Percentiles rank a stretch among this genome's conserved stretches.
These are phyloP conservation scores for Trichoderma asperelloides DNA, from an alignment of 495 filamentous ascomycete genomes.

Conservation along the genomic window DNA sequence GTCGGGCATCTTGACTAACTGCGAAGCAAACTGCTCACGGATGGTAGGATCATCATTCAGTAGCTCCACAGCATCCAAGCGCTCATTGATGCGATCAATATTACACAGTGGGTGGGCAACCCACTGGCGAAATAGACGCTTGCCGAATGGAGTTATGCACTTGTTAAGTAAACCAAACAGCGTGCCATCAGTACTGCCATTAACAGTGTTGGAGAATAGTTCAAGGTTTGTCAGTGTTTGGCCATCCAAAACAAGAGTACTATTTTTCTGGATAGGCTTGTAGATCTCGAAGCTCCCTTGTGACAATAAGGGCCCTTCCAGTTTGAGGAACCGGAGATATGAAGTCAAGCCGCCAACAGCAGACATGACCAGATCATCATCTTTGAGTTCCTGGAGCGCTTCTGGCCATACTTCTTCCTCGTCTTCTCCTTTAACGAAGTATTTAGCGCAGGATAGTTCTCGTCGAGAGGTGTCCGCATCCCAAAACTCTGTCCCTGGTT, in stretches of 20 bases:
- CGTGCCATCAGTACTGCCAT: constrained; percentile 76
- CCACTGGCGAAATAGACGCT: constrained; percentile 95
- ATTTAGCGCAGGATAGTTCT: constrained; percentile 73
- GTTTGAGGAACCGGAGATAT: constrained; percentile 80
- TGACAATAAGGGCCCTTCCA: constrained; percentile 79
- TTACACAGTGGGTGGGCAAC: constrained; percentile 92
- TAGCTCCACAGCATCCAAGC: constrained; percentile 92
- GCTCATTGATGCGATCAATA: constrained; percentile 76
- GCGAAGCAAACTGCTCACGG: constrained; percentile 74
- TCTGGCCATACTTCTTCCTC: constrained; percentile 67
- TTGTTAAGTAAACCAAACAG: constrained; percentile 85
- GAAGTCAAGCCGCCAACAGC: constrained; percentile 83
- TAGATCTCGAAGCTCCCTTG: constrained; percentile 90
- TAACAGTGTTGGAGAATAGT: constrained; percentile 88
- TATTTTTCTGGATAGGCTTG: constrained; percentile 86
- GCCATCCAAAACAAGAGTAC: constrained; percentile 87
- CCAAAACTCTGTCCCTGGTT: constrained; percentile 88
- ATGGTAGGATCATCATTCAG: constrained; percentile 72
- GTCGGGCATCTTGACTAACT: constrained; percentile 85
- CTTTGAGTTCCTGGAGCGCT: constrained; percentile 59
- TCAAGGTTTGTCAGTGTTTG: constrained; percentile 97
- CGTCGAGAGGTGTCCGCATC: constrained; percentile 68
- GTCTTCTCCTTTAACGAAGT: constrained; percentile 62
- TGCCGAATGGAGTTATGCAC: constrained; percentile 95
- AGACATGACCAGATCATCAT: constrained; percentile 83